A percentile compares a stretch with the other conserved stretches of the same genome.
phyloP scores from a whole-genome alignment of 2,329 filamentous ascomycete species.

The Aspergillus awamori region DNA sequence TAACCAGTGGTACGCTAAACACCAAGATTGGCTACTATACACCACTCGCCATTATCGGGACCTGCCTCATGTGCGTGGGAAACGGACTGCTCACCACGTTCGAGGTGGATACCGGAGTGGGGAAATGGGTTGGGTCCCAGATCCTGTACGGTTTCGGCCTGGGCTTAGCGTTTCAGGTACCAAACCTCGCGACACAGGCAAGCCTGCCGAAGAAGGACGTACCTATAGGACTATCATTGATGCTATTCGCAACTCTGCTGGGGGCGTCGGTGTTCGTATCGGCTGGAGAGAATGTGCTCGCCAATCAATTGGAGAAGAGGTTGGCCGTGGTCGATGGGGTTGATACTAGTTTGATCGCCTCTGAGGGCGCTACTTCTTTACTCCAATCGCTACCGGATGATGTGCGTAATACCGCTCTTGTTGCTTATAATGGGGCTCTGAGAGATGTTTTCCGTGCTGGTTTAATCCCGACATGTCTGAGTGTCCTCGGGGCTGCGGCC shows the following conservation, averaged over 20 bases:
- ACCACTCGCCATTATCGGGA: slow-evolving; percentile 38
- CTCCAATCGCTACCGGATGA: not conserved
- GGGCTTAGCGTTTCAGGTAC: slow-evolving; percentile 40
- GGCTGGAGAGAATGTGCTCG: slow-evolving; percentile 36
- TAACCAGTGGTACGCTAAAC: slow-evolving; percentile 32
- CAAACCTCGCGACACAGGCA: slow-evolving; percentile 39
- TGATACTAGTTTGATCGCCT: not conserved
- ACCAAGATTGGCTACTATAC: slow-evolving; percentile 41
- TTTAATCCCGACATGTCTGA: slow-evolving; percentile 15
- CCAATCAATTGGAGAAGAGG: not conserved
- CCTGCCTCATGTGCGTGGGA: slow-evolving; percentile 40
- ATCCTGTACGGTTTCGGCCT: slow-evolving; percentile 38
- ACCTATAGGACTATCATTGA: slow-evolving; percentile 37
- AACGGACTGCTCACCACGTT: slow-evolving; percentile 47
- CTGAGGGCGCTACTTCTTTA: not conserved
- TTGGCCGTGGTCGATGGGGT: not conserved
- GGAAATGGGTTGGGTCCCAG: slow-evolving; percentile 45
- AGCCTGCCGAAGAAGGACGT: slow-evolving; percentile 36
- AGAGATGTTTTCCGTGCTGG: slow-evolving; percentile 16
- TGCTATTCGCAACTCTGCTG: slow-evolving; percentile 41
- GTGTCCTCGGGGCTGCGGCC: slow-evolving; percentile 16
- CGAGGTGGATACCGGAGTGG: slow-evolving; percentile 32
- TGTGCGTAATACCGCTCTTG: not conserved
- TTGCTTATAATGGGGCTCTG: slow-evolving; percentile 10
- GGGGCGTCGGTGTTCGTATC: slow-evolving; percentile 51